These are phyloP conservation scores for Scutellaria galericulata DNA, from an alignment of 257 asterid species.

Conservation along the genomic window DNA sequence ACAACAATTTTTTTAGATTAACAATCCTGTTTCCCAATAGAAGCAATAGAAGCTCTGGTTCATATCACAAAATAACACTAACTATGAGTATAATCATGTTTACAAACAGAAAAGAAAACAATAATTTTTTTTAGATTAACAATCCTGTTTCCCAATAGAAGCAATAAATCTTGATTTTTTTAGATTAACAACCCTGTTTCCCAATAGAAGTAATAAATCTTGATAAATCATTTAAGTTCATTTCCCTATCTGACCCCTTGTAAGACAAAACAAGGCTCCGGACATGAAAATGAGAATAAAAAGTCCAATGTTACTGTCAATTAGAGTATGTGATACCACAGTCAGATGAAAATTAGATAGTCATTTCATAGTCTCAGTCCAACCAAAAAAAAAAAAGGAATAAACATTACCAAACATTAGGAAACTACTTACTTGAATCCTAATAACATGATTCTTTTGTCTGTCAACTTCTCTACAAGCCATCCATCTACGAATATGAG, in stretches of 20 bases:
- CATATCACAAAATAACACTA: conserved; percentile 31
- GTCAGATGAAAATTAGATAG: background rate
- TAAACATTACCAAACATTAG: background rate
- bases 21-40: no score
- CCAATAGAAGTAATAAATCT: background rate
- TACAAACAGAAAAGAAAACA: background rate
- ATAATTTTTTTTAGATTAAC: background rate
- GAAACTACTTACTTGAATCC: conserved; percentile 64
- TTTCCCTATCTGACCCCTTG: conserved; percentile 18
- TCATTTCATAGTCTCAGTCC: background rate
- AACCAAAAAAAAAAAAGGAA: background rate
- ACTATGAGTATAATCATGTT: conserved; percentile 23
- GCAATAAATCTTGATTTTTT: background rate
- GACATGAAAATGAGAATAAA: background rate
- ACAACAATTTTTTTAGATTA: background rate
- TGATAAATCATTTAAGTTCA: background rate
- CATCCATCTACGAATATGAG: conserved; percentile 77
- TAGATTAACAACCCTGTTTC: no score
- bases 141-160: background rate
- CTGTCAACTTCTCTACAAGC: conserved; percentile 53
- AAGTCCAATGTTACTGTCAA: background rate
- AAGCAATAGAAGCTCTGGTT: conserved; percentile 66
- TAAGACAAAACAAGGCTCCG: background rate
- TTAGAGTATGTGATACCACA: background rate
- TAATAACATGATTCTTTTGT: conserved; percentile 42